Evolutionary conservation across 345 rosid species (phyloP).

Genomic region (Xanthoceras sorbifolium): DNA sequence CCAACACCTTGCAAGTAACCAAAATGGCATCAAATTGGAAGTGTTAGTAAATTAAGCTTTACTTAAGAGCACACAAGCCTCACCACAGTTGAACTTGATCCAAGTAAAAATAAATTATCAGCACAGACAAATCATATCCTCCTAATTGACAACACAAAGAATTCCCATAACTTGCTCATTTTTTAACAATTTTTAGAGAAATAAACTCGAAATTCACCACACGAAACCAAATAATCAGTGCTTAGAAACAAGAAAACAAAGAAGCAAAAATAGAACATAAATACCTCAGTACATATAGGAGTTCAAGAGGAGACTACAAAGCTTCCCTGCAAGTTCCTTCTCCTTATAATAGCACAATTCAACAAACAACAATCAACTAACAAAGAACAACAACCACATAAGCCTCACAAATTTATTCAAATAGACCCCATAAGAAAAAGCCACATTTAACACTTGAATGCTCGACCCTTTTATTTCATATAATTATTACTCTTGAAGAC

Average conservation of each 20-base stretch:
- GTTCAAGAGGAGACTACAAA: conserved; percentile 12
- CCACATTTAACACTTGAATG: background rate
- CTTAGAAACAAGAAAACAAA: background rate
- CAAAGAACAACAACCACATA: conserved; percentile 3
- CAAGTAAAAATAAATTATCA: background rate
- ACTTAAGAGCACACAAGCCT: too few relatives aligned
- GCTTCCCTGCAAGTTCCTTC: conserved; percentile 11
- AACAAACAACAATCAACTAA: conserved; percentile 14
- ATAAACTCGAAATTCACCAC: background rate
- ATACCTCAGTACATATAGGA: conserved; percentile 5
- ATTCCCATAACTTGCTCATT: background rate
- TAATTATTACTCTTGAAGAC: background rate
- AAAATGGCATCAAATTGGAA: background rate
- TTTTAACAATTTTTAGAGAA: background rate
- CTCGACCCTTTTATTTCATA: background rate
- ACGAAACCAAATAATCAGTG: background rate
- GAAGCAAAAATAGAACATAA: conserved; percentile 8
- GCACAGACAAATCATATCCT: background rate
- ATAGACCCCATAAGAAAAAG: background rate
- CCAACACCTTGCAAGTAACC: background rate
- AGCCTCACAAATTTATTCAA: conserved; percentile 14
- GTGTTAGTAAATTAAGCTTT: too few relatives aligned
- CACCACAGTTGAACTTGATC: background rate
- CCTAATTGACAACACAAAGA: background rate
- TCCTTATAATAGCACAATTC: conserved; percentile 18